Conservation (phyloP, 2,329 filamentous ascomycete genomes). For the Trichoderma asperellum region DNA sequence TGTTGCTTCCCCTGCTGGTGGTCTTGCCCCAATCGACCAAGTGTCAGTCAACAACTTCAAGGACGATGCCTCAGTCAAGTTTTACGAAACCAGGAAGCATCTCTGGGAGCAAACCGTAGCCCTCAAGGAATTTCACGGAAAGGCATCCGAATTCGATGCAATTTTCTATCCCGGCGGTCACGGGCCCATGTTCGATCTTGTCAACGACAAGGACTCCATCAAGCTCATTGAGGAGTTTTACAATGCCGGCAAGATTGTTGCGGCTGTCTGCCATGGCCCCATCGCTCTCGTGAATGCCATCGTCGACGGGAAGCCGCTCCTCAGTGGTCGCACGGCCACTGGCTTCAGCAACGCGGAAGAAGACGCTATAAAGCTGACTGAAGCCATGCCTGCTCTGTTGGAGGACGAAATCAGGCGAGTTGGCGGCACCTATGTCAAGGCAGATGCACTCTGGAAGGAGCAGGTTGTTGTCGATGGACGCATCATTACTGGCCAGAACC, state of each 20-base stretch:
- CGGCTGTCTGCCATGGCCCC: slow-evolving; percentile 71
- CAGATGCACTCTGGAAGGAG: slow-evolving; percentile 49
- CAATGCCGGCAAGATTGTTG: slow-evolving; percentile 62
- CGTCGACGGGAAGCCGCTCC: slow-evolving; percentile 56
- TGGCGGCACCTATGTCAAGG: slow-evolving; percentile 57
- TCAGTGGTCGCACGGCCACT: slow-evolving; percentile 61
- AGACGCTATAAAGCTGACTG: slow-evolving; percentile 32
- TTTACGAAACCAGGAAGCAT: slow-evolving; percentile 58
- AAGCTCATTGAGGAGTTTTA: slow-evolving; percentile 61
- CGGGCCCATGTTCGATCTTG: slow-evolving; percentile 66
- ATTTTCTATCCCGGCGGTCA: slow-evolving; percentile 55
- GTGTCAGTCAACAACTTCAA: slow-evolving; percentile 59
- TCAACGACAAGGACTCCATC: slow-evolving; percentile 53
- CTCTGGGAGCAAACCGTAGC: slow-evolving; percentile 59
- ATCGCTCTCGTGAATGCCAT: slow-evolving; percentile 64
- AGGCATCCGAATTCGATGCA: slow-evolving; percentile 35
- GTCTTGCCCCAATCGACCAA: slow-evolving; percentile 64
- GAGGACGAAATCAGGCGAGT: slow-evolving; percentile 52
- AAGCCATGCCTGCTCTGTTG: slow-evolving; percentile 40
- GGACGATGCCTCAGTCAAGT: slow-evolving; percentile 56
- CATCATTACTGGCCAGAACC: slow-evolving; percentile 58
- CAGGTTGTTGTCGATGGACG: slow-evolving; percentile 52
- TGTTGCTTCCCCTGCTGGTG: slow-evolving; percentile 65
- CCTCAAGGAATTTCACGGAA: slow-evolving; percentile 14
- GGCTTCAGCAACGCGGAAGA: slow-evolving; percentile 65